Conservation (phyloP, 2,329 filamentous ascomycete genomes). For the Botrytis medusae region DNA sequence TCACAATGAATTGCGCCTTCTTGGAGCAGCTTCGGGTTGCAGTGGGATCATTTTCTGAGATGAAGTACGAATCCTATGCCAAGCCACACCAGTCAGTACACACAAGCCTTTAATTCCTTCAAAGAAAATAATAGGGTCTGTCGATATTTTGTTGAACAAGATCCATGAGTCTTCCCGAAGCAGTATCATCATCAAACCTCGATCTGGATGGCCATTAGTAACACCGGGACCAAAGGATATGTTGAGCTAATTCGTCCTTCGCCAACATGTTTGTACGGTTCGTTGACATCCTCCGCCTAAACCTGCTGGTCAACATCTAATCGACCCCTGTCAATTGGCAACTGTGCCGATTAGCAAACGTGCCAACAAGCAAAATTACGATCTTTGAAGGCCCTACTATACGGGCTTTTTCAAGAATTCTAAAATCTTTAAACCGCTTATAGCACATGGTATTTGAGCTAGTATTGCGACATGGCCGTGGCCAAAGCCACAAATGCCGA, state of each 20-base stretch:
- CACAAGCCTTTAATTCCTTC: constrained; percentile 9
- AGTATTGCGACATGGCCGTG: not conserved
- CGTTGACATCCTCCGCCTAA: not conserved
- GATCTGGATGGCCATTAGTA: not conserved
- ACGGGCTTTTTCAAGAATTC: not conserved
- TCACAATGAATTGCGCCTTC: constrained; percentile 13
- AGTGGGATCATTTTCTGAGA: constrained; percentile 12
- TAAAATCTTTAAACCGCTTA: not conserved
- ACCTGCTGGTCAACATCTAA: not conserved
- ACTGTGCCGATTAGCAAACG: not conserved
- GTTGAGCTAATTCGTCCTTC: not conserved
- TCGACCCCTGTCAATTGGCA: not conserved
- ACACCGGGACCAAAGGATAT: not conserved
- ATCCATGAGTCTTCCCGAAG: not conserved
- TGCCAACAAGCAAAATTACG: not conserved
- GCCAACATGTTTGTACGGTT: not conserved
- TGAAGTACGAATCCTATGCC: constrained; percentile 18
- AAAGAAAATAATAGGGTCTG: not conserved
- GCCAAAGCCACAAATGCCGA: not conserved
- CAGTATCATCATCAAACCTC: not conserved
- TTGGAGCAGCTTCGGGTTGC: not conserved
- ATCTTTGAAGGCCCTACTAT: not conserved
- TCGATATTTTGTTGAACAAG: not conserved
- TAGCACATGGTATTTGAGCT: not conserved
- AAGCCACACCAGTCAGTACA: not conserved